Base-by-base conservation (phyloP, 164 flowering plant species). In the Magnolia officinalis region DNA sequence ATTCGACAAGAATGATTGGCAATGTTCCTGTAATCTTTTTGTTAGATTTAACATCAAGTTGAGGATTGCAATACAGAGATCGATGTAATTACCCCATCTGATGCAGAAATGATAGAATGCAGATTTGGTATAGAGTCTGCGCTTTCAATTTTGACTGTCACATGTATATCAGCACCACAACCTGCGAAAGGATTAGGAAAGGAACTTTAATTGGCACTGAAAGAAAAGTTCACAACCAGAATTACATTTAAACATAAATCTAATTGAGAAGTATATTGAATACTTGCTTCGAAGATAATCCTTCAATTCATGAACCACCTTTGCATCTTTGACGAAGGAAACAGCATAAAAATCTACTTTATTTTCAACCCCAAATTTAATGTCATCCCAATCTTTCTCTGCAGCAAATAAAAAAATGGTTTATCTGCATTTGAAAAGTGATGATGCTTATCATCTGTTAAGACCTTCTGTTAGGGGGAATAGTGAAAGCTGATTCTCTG, bases 281-380 rank as follows among this genome's bases (percentile, higher is more conserved):
- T 50, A 67, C 24, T 82, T 90, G 92, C 98, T 83, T 81, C 79
- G 72, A 70, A 94, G 90, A 84, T 90, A 94, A 76, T 88, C 89
- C 88, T 94, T 94, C 89, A 94, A 82, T 80, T 94, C 95, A 86
- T 90, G 91, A 81, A 92, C 88, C 21, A 92, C 97, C 84, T 88
- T 80, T 64, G 97, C 98, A 88, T 94, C 98, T 85, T 94, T 94
- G 64, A 92, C 98, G 80, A 94, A 92, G 64, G 98, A 94, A 78
- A 94, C 98, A 73, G 98, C 98, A 86, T 94, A 94, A 66, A 89
- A 94, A 80, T 94, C 98, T 77, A 94, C 94, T 82, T 87, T 78
- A 77, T 94, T 92, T 74, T 94, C 98, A 73, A 94, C 98, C 74
- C 98, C 97, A 85, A 95, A 94, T 83, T 94, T 74, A 21, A 74